Percentiles rank a stretch among this genome's conserved stretches.
These are phyloP conservation scores for Obba rivulosa DNA, from an alignment of 768 basidiomycete species.

Conservation along the genomic window DNA sequence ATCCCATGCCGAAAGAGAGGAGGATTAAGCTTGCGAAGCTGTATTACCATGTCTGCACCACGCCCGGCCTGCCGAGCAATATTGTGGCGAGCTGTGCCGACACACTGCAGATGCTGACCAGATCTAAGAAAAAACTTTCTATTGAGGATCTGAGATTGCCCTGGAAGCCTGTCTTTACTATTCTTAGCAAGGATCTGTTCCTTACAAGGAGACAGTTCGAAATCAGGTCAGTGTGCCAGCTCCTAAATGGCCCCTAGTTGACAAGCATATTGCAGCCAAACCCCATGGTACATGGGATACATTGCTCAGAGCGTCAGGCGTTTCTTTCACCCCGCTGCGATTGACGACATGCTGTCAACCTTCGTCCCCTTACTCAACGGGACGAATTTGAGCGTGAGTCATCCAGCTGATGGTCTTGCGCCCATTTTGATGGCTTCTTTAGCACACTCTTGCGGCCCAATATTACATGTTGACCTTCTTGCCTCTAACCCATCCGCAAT, in stretches of 20 bases:
- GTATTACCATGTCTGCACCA: constrained; percentile 71
- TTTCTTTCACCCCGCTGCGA: constrained; percentile 87
- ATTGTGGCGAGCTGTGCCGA: constrained; percentile 65
- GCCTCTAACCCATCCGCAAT: constrained; percentile 79
- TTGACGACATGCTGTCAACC: constrained; percentile 82
- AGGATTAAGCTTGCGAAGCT: constrained; percentile 70
- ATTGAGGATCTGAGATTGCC: constrained; percentile 78
- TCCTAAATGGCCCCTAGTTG: background rate
- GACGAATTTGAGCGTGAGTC: constrained; percentile 65
- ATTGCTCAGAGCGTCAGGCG: constrained; percentile 63
- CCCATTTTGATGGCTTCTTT: background rate
- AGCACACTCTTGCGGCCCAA: constrained; percentile 71
- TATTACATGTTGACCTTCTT: constrained; percentile 85
- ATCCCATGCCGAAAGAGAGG: constrained; percentile 78
- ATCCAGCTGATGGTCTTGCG: background rate
- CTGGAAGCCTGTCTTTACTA: constrained; percentile 74
- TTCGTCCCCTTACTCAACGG: constrained; percentile 80
- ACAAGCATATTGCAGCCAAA: constrained; percentile 39
- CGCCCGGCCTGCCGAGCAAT: constrained; percentile 71
- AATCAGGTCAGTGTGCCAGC: constrained; percentile 52
- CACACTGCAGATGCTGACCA: constrained; percentile 50
- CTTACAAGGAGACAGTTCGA: constrained; percentile 72
- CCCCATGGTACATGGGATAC: constrained; percentile 75
- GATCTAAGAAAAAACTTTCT: constrained; percentile 68
- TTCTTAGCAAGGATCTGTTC: constrained; percentile 71